Evolutionary conservation across 352 stramenopile genomes (phyloP).

Genomic region (Globisporangium yorkense): DNA sequence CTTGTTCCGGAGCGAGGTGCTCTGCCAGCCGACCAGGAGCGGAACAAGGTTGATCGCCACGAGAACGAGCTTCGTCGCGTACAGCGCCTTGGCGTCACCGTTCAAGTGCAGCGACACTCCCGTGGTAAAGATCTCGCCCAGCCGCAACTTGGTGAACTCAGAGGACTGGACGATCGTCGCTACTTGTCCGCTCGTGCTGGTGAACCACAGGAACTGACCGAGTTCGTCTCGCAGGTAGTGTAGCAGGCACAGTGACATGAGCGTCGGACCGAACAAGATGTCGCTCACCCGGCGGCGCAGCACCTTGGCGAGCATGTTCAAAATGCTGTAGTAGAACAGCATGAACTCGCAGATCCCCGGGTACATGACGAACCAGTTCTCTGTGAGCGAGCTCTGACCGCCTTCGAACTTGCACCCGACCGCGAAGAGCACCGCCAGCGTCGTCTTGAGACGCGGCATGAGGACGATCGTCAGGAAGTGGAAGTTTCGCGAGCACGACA

Average conservation of each 20-base stretch:
- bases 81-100: slow-evolving; percentile 9
- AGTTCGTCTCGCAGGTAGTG: slow-evolving; percentile 17
- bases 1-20: slow-evolving; percentile 4
- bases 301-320: slow-evolving; percentile 18
- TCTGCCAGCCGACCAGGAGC: slow-evolving; percentile 9
- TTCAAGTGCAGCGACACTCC: slow-evolving; percentile 8
- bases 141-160: slow-evolving; percentile 8
- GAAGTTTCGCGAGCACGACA: slow-evolving; percentile 17
- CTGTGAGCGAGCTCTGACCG: slow-evolving; percentile 8
- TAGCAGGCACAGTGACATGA: slow-evolving; percentile 16
- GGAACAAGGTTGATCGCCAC: slow-evolving; percentile 8
- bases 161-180: slow-evolving; percentile 4
- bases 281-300: slow-evolving; percentile 17
- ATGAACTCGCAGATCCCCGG: slow-evolving; percentile 17
- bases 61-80: slow-evolving; percentile 7
- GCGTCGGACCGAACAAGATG: slow-evolving; percentile 15
- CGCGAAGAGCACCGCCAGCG: slow-evolving; percentile 13
- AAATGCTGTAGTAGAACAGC: slow-evolving; percentile 20
- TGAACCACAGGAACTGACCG: slow-evolving; percentile 1
- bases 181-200: neutral
- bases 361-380: slow-evolving; percentile 26
- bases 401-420: slow-evolving; percentile 16
- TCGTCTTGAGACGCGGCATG: slow-evolving; percentile 13
- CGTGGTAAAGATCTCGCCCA: slow-evolving; percentile 7
- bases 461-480: slow-evolving; percentile 17